These are phyloP conservation scores for Circinella minor DNA, from an alignment of 371 early-diverging fungal species.

Conservation along the genomic window DNA sequence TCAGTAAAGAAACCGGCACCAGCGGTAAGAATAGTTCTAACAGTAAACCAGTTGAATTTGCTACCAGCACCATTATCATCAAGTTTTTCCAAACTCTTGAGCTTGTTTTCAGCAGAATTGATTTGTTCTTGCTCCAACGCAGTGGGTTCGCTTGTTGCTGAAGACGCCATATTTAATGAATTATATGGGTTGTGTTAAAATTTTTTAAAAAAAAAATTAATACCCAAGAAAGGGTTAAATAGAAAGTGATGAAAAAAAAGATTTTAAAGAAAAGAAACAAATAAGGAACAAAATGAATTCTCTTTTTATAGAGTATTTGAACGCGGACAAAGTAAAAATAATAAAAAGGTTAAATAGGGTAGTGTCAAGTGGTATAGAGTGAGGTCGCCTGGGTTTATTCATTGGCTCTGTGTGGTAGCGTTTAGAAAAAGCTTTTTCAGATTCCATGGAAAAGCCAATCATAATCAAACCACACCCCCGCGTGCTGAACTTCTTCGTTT, in stretches of 20 bases:
- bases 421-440: background rate
- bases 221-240: background rate
- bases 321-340: background rate
- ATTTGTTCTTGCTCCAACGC: slow-evolving; percentile 32
- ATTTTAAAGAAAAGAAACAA: slow-evolving; percentile 7
- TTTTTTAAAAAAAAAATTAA: background rate
- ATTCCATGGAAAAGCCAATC: slow-evolving; percentile 11
- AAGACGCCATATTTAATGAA: background rate
- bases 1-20: slow-evolving; percentile 91
- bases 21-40: slow-evolving; percentile 81
- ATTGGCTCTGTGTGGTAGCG: slow-evolving; percentile 12
- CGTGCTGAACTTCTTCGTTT: slow-evolving; percentile 3
- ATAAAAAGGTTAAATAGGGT: background rate
- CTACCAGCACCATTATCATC: slow-evolving; percentile 33
- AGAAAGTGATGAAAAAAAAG: slow-evolving; percentile 13
- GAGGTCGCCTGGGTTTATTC: slow-evolving; percentile 15
- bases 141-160: background rate
- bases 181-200: background rate
- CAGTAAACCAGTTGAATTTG: slow-evolving; percentile 74
- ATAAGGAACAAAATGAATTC: slow-evolving; percentile 1
- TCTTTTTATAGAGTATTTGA: slow-evolving; percentile 12
- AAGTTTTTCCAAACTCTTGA: slow-evolving; percentile 42
- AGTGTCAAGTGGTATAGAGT: slow-evolving; percentile 25
- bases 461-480: background rate
- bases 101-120: slow-evolving; percentile 36